Percentiles rank a stretch among this genome's conserved stretches.
Conservation (phyloP, 2,329 filamentous ascomycete genomes). For the Colletotrichum musae region DNA sequence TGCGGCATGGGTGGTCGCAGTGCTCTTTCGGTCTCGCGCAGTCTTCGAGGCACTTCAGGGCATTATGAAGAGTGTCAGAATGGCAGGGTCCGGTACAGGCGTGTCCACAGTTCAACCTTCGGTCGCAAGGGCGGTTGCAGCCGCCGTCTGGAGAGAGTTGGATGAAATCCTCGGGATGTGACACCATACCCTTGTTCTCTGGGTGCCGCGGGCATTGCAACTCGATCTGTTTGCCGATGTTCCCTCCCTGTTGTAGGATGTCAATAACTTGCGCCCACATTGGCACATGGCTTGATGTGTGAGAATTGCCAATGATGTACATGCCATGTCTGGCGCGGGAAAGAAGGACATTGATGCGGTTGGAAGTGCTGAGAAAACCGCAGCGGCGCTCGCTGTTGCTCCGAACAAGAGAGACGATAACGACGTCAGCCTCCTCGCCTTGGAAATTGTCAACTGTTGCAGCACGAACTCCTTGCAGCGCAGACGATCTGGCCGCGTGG, state of each 20-base stretch:
- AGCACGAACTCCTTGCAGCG: constrained; percentile 65
- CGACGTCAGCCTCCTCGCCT: constrained; percentile 80
- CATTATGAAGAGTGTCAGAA: constrained; percentile 61
- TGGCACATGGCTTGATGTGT: constrained; percentile 67
- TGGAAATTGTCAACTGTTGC: constrained; percentile 84
- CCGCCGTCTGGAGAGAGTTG: constrained; percentile 73
- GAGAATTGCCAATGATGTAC: constrained; percentile 78
- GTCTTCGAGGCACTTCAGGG: constrained; percentile 60
- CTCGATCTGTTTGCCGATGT: constrained; percentile 65
- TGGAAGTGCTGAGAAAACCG: constrained; percentile 77
- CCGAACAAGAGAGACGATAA: constrained; percentile 79
- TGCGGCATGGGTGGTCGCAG: constrained; percentile 62
- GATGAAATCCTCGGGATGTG: constrained; percentile 70
- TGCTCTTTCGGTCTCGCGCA: constrained; percentile 58
- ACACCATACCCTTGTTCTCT: constrained; percentile 63
- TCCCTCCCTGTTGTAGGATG: constrained; percentile 61
- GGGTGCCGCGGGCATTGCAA: constrained; percentile 75
- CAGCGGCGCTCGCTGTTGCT: constrained; percentile 72
- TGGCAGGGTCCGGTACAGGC: constrained; percentile 62
- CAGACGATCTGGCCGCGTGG: constrained; percentile 46
- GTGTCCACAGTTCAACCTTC: constrained; percentile 65
- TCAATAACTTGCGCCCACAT: constrained; percentile 76
- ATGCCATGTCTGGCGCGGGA: constrained; percentile 78
- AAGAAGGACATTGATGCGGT: constrained; percentile 79
- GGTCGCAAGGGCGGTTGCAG: constrained; percentile 66